Base-by-base conservation (phyloP, 208 protist species). In the Crithidia expoeki region DNA sequence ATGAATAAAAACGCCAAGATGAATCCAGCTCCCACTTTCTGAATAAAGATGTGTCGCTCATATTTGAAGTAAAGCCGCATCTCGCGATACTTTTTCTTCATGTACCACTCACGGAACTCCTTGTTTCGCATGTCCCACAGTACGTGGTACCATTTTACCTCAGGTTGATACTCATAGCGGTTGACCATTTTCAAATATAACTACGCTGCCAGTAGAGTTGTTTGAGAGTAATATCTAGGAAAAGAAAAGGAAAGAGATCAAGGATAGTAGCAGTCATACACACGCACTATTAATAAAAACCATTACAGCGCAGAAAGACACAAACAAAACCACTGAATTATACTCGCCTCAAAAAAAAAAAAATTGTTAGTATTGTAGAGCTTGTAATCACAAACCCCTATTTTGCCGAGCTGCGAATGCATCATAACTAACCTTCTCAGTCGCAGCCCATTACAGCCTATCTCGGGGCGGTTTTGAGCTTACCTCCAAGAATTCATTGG, bases 31-130 rank as follows among this genome's bases (percentile, higher is more conserved):
- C 79, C 69, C n/a, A 75, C 74, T 38, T 81, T 73, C 38, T 92
- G 76, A 23, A 77, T 76, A 0, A 89, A 51, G 42, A 79, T 66
- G 63, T 90, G 83, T 19, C 82, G 86, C 32, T 94, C 82, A 44
- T 94, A 94, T 70, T 92, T 92, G 76, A 62, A 86, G 52, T 79
- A 85, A 17, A 92, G 77, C 12, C 85, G 82, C 68, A 76, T 79
- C 4, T 89, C 68, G 17, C 75, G 68, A 11, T 76, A 76, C 50
- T 86, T 80, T 7, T 52, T 74, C 17, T 56, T 80, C 27, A 92
- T 16, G 62, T 85, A 94, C 69, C 78, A 83, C 33, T 64, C 46
- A 16, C 88, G 80, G 34, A 91, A 94, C 58, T 83, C 68, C 23
- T 75, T 81, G 68, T 88, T 79, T 11, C 88, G 72, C 81, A 93